Evolutionary conservation across 31 red algal genomes (phyloP).

Genomic region (Porphyra umbilicalis): DNA sequence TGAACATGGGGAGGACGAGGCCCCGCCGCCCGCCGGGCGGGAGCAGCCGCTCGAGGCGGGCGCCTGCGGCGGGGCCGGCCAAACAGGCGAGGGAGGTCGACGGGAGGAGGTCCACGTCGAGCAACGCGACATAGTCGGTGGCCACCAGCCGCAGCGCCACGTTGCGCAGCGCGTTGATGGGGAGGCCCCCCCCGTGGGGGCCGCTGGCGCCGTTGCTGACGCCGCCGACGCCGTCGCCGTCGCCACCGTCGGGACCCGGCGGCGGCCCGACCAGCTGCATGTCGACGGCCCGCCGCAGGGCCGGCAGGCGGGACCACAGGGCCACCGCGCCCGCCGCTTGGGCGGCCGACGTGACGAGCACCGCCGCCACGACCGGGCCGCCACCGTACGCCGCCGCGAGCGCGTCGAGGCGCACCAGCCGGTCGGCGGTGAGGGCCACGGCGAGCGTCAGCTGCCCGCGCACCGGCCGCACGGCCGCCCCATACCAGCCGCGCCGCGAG

Average conservation of each 20-base stretch:
- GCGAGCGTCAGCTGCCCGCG: slow-evolving; percentile 36
- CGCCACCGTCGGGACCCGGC: neutral
- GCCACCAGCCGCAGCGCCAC: slow-evolving; percentile 33
- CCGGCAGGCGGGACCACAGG: slow-evolving; percentile 23
- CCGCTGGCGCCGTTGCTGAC: neutral
- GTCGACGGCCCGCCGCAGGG: slow-evolving; percentile 35
- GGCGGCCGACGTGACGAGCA: slow-evolving; percentile 10
- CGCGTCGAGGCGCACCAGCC: slow-evolving; percentile 38
- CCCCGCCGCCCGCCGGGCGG: slow-evolving; percentile 14
- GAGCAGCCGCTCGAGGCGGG: slow-evolving; percentile 1
- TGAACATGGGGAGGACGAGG: slow-evolving; percentile 36
- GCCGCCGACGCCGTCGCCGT: neutral
- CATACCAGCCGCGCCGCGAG: neutral
- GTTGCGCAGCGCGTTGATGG: slow-evolving; percentile 81
- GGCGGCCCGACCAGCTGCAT: slow-evolving; percentile 9
- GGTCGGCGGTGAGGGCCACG: slow-evolving; percentile 50
- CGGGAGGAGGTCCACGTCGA: slow-evolving; percentile 77
- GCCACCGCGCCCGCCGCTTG: slow-evolving; percentile 14
- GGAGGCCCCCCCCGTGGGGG: slow-evolving; percentile 2
- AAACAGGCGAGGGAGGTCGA: slow-evolving; percentile 27
- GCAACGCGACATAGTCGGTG: slow-evolving; percentile 60
- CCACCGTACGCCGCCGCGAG: slow-evolving; percentile 43
- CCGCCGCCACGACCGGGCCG: slow-evolving; percentile 49
- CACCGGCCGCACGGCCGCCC: slow-evolving; percentile 15
- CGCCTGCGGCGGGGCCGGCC: neutral